Percentiles rank a stretch among this genome's conserved stretches.
phyloP scores from a whole-genome alignment of 2,329 filamentous ascomycete genomes.

The Colletotrichum agaves region DNA sequence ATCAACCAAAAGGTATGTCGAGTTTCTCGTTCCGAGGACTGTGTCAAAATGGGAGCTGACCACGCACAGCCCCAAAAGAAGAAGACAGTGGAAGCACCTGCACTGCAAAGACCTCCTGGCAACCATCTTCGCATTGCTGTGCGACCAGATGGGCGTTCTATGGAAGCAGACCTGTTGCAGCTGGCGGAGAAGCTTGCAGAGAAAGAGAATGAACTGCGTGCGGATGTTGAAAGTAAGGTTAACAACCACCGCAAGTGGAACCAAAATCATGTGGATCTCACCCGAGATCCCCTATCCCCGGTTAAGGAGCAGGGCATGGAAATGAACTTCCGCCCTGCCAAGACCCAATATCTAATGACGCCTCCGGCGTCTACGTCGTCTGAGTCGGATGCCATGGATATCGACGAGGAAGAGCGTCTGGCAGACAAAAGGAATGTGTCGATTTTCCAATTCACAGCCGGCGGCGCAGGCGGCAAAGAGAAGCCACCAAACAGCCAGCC shows the following conservation, averaged over 20 bases:
- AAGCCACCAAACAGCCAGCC: slow-evolving; percentile 58
- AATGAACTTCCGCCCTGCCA: slow-evolving; percentile 75
- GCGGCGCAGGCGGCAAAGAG: slow-evolving; percentile 54
- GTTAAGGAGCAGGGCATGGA: slow-evolving; percentile 72
- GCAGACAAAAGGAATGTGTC: slow-evolving; percentile 47
- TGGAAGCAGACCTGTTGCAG: slow-evolving; percentile 82
- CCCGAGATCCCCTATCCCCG: slow-evolving; percentile 84
- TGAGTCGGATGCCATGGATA: slow-evolving; percentile 61
- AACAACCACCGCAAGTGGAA: slow-evolving; percentile 94
- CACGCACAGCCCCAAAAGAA: slow-evolving; percentile 73
- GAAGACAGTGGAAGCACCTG: slow-evolving; percentile 70
- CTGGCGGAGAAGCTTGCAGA: slow-evolving; percentile 82
- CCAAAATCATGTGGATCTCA: slow-evolving; percentile 87
- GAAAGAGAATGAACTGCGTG: slow-evolving; percentile 82
- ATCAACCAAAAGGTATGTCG: slow-evolving; percentile 86
- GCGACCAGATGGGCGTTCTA: slow-evolving; percentile 74
- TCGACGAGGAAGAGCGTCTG: slow-evolving; percentile 52
- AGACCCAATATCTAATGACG: slow-evolving; percentile 76
- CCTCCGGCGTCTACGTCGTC: slow-evolving; percentile 68
- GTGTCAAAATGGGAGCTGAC: slow-evolving; percentile 49
- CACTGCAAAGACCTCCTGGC: slow-evolving; percentile 69
- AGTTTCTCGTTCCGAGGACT: background rate
- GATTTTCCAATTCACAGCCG: slow-evolving; percentile 59
- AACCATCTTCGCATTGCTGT: slow-evolving; percentile 76
- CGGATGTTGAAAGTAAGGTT: slow-evolving; percentile 87